These are phyloP conservation scores for Cudoniella acicularis DNA, from an alignment of 495 filamentous ascomycete genomes.

Conservation along the genomic window DNA sequence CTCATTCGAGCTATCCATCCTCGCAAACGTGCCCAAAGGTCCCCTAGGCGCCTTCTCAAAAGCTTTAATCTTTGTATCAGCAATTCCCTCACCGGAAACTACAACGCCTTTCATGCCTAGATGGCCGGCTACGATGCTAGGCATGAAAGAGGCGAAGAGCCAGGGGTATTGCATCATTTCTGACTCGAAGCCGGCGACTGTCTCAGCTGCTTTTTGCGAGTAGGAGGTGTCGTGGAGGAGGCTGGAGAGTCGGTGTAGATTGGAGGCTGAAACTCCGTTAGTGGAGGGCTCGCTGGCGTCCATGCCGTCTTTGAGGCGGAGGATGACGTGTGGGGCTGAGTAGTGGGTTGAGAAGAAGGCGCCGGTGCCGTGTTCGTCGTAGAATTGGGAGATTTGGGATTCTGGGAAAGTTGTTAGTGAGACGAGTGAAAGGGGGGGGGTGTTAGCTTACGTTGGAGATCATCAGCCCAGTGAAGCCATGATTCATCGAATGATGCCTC, in stretches of 20 bases:
- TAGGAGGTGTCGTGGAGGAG: conserved; percentile 67
- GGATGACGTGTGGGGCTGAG: conserved; percentile 66
- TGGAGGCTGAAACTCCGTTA: conserved; percentile 79
- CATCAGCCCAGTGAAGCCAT: conserved; percentile 80
- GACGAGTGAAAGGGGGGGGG: not conserved
- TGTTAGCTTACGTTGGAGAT: conserved; percentile 64
- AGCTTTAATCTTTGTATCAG: conserved; percentile 15
- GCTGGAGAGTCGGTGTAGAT: conserved; percentile 73
- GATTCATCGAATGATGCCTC: conserved; percentile 78
- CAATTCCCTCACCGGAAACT: conserved; percentile 15
- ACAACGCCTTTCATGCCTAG: conserved; percentile 39
- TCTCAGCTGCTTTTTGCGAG: conserved; percentile 62
- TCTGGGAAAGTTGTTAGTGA: conserved; percentile 36
- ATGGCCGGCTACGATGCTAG: conserved; percentile 63
- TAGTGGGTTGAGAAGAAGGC: conserved; percentile 85
- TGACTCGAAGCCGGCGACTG: conserved; percentile 77
- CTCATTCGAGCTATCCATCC: not conserved
- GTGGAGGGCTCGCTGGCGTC: conserved; percentile 85
- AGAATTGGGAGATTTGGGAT: conserved; percentile 65
- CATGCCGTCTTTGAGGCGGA: conserved; percentile 90
- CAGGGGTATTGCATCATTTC: conserved; percentile 92
- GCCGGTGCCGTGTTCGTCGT: conserved; percentile 51
- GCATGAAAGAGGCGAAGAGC: conserved; percentile 76
- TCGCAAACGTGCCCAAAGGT: conserved; percentile 13
- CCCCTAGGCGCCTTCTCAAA: conserved; percentile 24